phyloP scores from a whole-genome alignment of 1,284 basidiomycete genomes.

The Malassezia caprae region DNA sequence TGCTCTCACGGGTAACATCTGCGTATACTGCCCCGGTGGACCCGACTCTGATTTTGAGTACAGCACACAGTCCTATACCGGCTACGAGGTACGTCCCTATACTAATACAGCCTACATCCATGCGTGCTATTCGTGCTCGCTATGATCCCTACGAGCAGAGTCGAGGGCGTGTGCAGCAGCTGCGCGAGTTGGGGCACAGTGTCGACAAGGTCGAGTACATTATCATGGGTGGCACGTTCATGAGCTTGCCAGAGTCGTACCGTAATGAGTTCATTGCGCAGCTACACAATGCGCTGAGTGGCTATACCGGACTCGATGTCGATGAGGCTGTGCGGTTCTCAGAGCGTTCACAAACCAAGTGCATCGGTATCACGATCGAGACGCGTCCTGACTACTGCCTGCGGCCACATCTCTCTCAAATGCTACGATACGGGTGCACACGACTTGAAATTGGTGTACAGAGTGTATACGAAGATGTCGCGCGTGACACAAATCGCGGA shows the following conservation, averaged over 20 bases:
- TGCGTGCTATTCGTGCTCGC: constrained; percentile 93
- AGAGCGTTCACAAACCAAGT: constrained; percentile 93
- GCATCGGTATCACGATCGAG: constrained; percentile 98
- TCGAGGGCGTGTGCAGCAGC: constrained; percentile 82
- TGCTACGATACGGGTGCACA: constrained; percentile 97
- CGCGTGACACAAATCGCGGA: constrained; percentile 85
- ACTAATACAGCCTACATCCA: constrained; percentile 68
- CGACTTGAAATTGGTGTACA: constrained; percentile 97
- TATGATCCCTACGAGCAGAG: constrained; percentile 99
- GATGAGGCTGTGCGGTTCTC: constrained; percentile 98
- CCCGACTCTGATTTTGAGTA: constrained; percentile 99
- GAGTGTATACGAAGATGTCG: constrained; percentile 97
- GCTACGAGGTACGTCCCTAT: constrained; percentile 55
- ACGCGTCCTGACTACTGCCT: constrained; percentile 97
- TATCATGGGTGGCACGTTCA: constrained; percentile 98
- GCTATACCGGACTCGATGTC: constrained; percentile 77
- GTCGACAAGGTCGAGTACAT: constrained; percentile 99
- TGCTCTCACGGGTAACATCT: constrained; percentile 99
- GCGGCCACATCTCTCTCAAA: constrained; percentile 90
- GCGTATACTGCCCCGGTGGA: constrained; percentile 98
- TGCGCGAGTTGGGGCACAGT: constrained; percentile 84
- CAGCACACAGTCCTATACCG: constrained; percentile 90
- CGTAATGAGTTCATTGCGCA: constrained; percentile 87
- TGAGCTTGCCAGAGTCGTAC: constrained; percentile 97
- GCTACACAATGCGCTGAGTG: constrained; percentile 90